phyloP scores from a whole-genome alignment of 176 grass and related monocot genomes.

The Lolium multiflorum region DNA sequence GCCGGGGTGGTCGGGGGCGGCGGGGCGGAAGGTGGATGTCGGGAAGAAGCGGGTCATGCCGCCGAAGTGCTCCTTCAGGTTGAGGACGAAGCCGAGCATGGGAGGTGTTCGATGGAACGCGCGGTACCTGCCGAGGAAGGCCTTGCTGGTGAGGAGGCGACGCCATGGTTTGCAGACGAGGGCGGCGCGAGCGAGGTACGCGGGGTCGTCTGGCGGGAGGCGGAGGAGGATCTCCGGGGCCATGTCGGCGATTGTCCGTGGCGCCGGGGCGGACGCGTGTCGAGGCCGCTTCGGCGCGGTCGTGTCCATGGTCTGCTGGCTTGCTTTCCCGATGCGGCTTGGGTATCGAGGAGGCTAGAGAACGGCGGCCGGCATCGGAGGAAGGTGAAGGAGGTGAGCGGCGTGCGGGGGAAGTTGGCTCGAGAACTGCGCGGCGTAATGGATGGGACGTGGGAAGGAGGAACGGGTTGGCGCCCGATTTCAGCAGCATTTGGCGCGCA shows the following conservation, averaged over 20 bases:
- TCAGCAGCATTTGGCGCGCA: neutral
- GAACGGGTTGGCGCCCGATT: neutral
- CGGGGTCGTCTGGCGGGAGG: constrained; percentile 15
- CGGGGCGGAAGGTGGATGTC: constrained; percentile 34
- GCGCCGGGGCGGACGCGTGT: neutral
- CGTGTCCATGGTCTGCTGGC: neutral
- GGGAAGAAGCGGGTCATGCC: constrained; percentile 24
- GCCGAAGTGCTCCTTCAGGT: neutral
- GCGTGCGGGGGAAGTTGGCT: neutral
- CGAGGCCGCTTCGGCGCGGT: neutral
- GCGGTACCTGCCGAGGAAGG: constrained; percentile 21
- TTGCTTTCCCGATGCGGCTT: neutral
- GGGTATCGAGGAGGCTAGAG: neutral
- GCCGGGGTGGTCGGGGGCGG: neutral
- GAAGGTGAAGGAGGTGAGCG: neutral
- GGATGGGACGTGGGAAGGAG: neutral
- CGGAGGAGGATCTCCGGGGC: constrained; percentile 36
- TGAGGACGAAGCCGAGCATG: constrained; percentile 33
- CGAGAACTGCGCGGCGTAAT: neutral
- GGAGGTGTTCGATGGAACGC: constrained; percentile 31
- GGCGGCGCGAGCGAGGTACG: constrained; percentile 3
- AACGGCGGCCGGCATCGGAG: neutral
- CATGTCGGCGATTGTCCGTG: neutral
- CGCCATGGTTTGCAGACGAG: constrained; percentile 29
- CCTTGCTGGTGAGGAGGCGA: neutral